Evolutionary conservation across 208 protist genomes (phyloP), one percentile per base, ranked within the genome.

Genomic region (Zelonia costaricensis): DNA sequence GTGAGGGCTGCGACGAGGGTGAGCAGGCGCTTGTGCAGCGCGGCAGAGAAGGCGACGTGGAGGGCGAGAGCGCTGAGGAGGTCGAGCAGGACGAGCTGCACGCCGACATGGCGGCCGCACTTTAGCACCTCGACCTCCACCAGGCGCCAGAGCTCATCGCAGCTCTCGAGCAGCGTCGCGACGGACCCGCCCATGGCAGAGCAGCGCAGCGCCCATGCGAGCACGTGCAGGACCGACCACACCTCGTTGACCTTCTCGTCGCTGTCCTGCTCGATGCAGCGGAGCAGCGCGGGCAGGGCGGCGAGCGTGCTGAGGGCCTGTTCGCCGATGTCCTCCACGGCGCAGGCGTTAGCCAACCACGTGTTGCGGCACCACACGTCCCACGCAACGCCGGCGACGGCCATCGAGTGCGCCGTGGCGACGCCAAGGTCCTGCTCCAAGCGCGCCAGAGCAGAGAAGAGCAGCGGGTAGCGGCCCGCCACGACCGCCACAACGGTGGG

Each of bases 341-440:
- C 58, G 33, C 66, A 73, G 6, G 52, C 62, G 58, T 73, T 73
- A 7, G 58, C 35, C 39, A 73, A 28, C 66, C 66, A 73, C 43
- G 43, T 61, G 66, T 59, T 66, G 28, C 66, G 66, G 58, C 66
- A 73, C 66, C 66, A 66, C 18, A 73, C 36, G 13, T 62, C 66
- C 58, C 52, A 66, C 20, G 47, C 30, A 15, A 66, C 43, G 0
- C 58, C 57, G 2, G 66, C 28, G 15, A 73, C 66, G 23, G 42
- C 20, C 33, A 49, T 28, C 52, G 51, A 20, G 23, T 22, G 27
- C 22, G 25, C 44, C 0, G 30, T 18, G 2, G 13, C 18, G 2
- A 28, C 44, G 13, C 28, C 51, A 28, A 66, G 57, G 5, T 44
- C 48, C 30, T 16, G 16, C 30, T 51, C 25, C 13, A 40, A 49